phyloP scores from a whole-genome alignment of 2,329 filamentous ascomycete species.

The Aureobasidium sp. region DNA sequence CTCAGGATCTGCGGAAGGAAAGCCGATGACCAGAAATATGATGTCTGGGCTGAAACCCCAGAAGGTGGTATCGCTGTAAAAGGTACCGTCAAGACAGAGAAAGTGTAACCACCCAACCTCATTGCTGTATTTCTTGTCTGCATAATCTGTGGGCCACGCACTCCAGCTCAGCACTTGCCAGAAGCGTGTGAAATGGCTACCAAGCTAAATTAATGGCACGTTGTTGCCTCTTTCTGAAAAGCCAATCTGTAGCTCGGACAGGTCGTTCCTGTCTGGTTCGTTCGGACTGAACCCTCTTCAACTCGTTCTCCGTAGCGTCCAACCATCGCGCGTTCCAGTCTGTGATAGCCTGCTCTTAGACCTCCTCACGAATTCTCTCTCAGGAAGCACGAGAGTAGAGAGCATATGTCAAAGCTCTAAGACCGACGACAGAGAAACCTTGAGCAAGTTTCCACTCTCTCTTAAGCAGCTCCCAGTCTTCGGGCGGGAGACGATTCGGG shows the following conservation, averaged over 20 bases:
- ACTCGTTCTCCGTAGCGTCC: neutral
- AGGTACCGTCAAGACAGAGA: conserved; percentile 30
- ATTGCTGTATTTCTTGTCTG: neutral
- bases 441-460: neutral
- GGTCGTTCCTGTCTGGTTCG: neutral
- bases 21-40: conserved; percentile 34
- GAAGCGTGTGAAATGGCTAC: neutral
- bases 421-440: neutral
- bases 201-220: neutral
- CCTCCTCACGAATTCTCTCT: neutral
- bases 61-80: conserved; percentile 39
- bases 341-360: neutral
- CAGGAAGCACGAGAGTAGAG: neutral
- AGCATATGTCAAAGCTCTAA: neutral
- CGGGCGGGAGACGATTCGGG: neutral
- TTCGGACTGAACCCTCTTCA: neutral
- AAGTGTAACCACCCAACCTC: neutral
- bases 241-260: neutral
- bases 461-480: neutral
- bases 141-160: neutral
- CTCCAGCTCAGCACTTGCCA: neutral
- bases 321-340: neutral
- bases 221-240: neutral
- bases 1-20: conserved; percentile 62
- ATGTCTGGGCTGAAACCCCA: conserved; percentile 36